Evolutionary conservation across 805 yeast genomes (phyloP).

Genomic region (Sugiyamaella qingdaonensis): DNA sequence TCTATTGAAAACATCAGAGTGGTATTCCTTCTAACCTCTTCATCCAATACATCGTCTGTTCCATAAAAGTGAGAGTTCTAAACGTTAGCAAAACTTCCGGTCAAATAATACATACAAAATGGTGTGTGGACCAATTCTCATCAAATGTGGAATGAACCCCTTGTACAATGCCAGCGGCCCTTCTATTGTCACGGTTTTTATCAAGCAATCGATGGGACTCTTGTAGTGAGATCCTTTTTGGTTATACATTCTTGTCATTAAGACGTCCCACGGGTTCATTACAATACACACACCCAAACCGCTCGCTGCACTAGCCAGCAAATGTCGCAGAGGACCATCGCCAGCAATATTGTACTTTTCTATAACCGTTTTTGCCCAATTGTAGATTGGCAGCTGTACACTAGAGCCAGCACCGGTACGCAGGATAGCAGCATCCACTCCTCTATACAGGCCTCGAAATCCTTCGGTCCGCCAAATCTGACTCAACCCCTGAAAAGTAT

Average conservation of each 20-base stretch:
- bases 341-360: conserved; percentile 47
- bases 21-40: conserved; percentile 40
- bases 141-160: conserved; percentile 89
- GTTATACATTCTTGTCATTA: conserved; percentile 90
- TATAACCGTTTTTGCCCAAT: conserved; percentile 63
- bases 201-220: conserved; percentile 85
- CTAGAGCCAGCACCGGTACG: conserved; percentile 96
- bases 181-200: conserved; percentile 76
- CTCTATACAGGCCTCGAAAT: conserved; percentile 72
- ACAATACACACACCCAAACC: conserved; percentile 92
- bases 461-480: conserved; percentile 68
- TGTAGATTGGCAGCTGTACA: conserved; percentile 90
- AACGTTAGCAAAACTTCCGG: neutral
- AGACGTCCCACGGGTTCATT: conserved; percentile 97
- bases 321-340: conserved; percentile 68
- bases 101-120: conserved; percentile 41
- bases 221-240: conserved; percentile 83
- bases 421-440: conserved; percentile 90
- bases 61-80: conserved; percentile 83
- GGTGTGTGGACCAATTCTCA: conserved; percentile 94
- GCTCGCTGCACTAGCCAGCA: conserved; percentile 67
- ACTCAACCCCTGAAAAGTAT: conserved; percentile 62
- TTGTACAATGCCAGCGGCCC: conserved; percentile 88
- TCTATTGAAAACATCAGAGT: conserved; percentile 10
- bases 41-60: conserved; percentile 75